Evolutionary conservation across 2,329 filamentous ascomycete species (phyloP), one percentile per base, ranked within the genome.

Genomic region (Pseudogymnoascus sp.): DNA sequence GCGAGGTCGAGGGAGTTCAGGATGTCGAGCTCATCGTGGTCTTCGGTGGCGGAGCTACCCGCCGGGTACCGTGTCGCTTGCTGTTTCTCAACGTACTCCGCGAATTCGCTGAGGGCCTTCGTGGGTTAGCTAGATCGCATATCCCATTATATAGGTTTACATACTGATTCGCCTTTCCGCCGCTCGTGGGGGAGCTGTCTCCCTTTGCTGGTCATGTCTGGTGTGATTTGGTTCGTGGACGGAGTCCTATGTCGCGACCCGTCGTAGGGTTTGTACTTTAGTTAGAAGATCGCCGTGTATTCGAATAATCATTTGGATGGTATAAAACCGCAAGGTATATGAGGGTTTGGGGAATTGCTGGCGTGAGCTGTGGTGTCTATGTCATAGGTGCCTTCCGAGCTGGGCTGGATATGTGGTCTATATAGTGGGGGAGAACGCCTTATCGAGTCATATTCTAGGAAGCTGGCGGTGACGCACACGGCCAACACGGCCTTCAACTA

Each of bases 51-150:
- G 53, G 63, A 33, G 6, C 67, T 64, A 33, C 65, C 60, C 16
- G 77, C 71, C 1, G 83, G 83, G 69, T 85, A 87, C 63, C 89
- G 87, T 60, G 87, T 77, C 12, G 87, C 86, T 75, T 97, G 94
- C 74, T 97, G 92, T 74, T 92, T 89, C 75, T 97, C 92, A 68
- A 97, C 94, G 72, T 97, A 97, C 72, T 99, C 94, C 75, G 92
- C 92, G 74, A 99, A 99, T 70, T 97, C 94, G 78, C 90, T 94
- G 63, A 99, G 82, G 11, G 93, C 92, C 82, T 83, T 60, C 0
- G 59, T 21, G 40, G 8, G 44, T 31, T n/a, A 60, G 31, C 31
- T 61, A 38, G 14, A 33, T 31, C 63, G 33, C 16, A 12, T 11
- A 64, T 23, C 16, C 16, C 6, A 64, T 23, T 50, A 10, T 23